These are phyloP conservation scores for Mycena maculata DNA, from an alignment of 768 basidiomycete genomes.

Conservation along the genomic window DNA sequence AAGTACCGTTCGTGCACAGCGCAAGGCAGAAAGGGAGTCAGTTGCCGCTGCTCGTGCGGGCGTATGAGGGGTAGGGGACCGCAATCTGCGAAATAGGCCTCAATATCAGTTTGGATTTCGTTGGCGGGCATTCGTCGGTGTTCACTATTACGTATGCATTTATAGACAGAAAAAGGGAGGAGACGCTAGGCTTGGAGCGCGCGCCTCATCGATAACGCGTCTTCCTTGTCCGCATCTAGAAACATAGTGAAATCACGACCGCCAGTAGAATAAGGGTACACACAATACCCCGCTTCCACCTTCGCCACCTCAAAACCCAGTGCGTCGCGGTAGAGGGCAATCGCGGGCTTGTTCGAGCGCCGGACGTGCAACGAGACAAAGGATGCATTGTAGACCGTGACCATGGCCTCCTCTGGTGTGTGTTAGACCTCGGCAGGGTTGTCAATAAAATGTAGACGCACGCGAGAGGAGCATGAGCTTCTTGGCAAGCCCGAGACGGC, in stretches of 20 bases:
- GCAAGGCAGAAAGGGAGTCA: conserved; percentile 7
- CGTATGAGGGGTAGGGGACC: conserved; percentile 12
- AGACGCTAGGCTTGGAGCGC: no score
- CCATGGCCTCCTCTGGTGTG: conserved; percentile 89
- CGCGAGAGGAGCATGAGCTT: conserved; percentile 93
- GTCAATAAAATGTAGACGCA: conserved; percentile 56
- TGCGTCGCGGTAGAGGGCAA: conserved; percentile 87
- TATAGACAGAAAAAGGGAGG: no score
- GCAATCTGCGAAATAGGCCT: no score
- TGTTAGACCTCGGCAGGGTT: background rate
- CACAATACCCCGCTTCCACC: conserved; percentile 60
- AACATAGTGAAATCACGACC: conserved; percentile 11
- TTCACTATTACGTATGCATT: no score
- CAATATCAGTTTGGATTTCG: no score
- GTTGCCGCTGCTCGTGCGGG: conserved; percentile 17
- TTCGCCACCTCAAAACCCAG: conserved; percentile 88
- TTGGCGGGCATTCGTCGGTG: no score
- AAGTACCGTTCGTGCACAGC: background rate
- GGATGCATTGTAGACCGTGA: conserved; percentile 80
- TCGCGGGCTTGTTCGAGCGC: conserved; percentile 93
- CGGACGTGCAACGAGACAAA: conserved; percentile 94
- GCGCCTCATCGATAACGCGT: conserved; percentile 86
- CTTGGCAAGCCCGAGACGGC: conserved; percentile 92
- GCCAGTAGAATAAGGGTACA: no score
- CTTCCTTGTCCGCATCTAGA: conserved; percentile 87